Evolutionary conservation across 331 rosid genomes (phyloP), one percentile per base, ranked within the genome.

Genomic region (Telfairia occidentalis): DNA sequence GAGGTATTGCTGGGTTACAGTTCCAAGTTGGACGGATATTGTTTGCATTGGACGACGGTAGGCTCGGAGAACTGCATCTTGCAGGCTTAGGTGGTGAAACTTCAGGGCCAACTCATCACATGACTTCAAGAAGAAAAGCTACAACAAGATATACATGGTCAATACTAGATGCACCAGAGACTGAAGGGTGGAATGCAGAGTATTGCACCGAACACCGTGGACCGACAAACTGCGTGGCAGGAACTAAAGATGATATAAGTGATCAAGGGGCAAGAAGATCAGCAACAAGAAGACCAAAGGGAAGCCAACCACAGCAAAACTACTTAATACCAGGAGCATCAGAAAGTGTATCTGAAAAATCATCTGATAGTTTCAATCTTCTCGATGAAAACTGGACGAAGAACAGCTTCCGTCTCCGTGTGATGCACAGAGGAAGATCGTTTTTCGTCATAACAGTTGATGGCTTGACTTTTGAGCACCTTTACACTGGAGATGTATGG

Each of bases 111-210:
- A 30, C 80, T 76, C 76, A 53, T 30, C 87, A 85, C 13, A 83
- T 69, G 69, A 82, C 78, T 74, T 72, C 80, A 59, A 75, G 95
- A 53, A 83, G 84, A 78, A 93, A 88, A 79, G 67, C 86, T 40
- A 40, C 86, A 32, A 29, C 60, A 21, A 89, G 77, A 64, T 88
- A 91, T 82, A 82, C 87, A 79, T 93, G 98, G 98, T 83, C 97
- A 35, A 65, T 89, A 78, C 46, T 93, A 71, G 98, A 91, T 55
- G 88, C 84, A 5, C 98, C 97, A 9, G 97, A 87, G 76, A 86
- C 89, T 24, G 97, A 93, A 87, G 98, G 98, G 21, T 93, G 98
- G 98, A 93, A 91, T 83, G 91, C 88, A 49, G 96, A 93, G 77
- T 93, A 89, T 73, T 93, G 98, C 78, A 88, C 89, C 12, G 95